phyloP scores from a whole-genome alignment of 305 asterid genomes.

The Stenogyne calaminthoides region DNA sequence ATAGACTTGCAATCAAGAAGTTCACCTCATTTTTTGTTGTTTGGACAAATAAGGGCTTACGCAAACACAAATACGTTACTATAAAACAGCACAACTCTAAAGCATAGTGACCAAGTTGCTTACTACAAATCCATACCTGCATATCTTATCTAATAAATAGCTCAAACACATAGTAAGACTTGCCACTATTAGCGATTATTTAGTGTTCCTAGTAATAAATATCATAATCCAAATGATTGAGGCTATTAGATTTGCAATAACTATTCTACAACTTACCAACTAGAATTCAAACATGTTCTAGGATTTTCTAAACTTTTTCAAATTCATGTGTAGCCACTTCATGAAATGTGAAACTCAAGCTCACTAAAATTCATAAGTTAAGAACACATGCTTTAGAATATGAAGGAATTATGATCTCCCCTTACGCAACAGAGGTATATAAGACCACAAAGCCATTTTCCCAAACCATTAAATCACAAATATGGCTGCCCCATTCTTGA shows the following conservation, averaged over 20 bases:
- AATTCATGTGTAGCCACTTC: too few species aligned
- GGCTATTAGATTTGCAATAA: too few species aligned
- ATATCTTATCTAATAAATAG: background rate
- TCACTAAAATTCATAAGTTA: too few species aligned
- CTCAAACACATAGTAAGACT: background rate
- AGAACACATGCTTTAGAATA: too few species aligned
- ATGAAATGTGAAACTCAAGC: too few species aligned
- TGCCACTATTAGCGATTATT: background rate
- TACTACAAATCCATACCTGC: background rate
- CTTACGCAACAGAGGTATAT: background rate
- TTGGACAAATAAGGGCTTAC: background rate
- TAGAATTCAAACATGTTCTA: too few species aligned
- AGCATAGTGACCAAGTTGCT: conserved; percentile 10
- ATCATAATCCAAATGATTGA: too few species aligned
- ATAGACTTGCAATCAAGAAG: background rate
- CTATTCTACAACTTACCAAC: too few species aligned
- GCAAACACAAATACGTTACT: background rate
- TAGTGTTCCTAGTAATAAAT: background rate
- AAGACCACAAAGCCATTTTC: background rate
- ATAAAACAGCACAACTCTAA: background rate
- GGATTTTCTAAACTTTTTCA: too few species aligned
- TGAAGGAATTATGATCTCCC: background rate
- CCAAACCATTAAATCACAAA: background rate
- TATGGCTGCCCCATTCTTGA: background rate
- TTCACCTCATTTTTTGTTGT: background rate